Conservation (phyloP, 805 yeast genomes). For the Wickerhamomyces subpelliculosus region DNA sequence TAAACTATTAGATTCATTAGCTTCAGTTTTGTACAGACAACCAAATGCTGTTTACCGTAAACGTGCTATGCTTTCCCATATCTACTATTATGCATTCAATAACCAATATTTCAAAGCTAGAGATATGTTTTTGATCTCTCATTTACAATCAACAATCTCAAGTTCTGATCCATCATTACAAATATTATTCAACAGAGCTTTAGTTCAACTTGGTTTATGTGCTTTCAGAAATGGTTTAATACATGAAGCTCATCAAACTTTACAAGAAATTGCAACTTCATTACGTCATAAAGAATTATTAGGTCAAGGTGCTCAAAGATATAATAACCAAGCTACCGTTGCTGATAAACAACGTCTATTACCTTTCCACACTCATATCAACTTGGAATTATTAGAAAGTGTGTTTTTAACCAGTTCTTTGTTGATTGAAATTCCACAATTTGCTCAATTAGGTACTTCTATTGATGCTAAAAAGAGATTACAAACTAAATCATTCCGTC, state of each 20-base stretch:
- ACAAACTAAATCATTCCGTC: constrained; percentile 78
- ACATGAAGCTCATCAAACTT: constrained; percentile 77
- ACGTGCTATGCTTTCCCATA: constrained; percentile 76
- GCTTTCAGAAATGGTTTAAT: constrained; percentile 90
- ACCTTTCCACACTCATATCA: constrained; percentile 98
- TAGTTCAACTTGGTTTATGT: constrained; percentile 91
- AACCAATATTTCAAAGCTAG: constrained; percentile 79
- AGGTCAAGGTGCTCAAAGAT: constrained; percentile 83
- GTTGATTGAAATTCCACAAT: constrained; percentile 85
- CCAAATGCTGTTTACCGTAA: constrained; percentile 64
- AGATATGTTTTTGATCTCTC: constrained; percentile 81
- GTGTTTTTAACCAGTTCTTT: constrained; percentile 87
- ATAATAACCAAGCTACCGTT: constrained; percentile 42
- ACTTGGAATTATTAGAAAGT: constrained; percentile 89
- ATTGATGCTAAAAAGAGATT: constrained; percentile 55
- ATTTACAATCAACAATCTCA: constrained; percentile 76
- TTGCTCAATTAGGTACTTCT: constrained; percentile 61
- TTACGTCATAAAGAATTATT: constrained; percentile 84
- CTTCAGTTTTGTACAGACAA: constrained; percentile 60
- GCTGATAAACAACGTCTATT: constrained; percentile 75
- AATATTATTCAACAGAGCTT: constrained; percentile 89
- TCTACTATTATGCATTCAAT: constrained; percentile 88
- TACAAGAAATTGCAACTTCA: constrained; percentile 83
- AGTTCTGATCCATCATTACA: constrained; percentile 81
- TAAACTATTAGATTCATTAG: constrained; percentile 56